phyloP scores from a whole-genome alignment of 2,329 filamentous ascomycete genomes.

The Beauveria australis region DNA sequence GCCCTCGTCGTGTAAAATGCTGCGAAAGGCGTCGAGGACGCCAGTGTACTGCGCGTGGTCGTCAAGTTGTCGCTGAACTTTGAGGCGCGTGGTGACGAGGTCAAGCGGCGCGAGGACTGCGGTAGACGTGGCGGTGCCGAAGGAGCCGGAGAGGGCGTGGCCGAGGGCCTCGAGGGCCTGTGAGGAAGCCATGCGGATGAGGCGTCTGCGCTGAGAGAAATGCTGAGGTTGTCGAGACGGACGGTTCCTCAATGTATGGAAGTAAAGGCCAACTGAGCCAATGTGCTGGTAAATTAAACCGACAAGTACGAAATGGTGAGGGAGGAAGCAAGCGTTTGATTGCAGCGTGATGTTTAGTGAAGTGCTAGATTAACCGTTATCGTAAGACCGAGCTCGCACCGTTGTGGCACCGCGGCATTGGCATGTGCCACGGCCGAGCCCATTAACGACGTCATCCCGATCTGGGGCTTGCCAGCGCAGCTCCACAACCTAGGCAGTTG shows the following conservation, averaged over 20 bases:
- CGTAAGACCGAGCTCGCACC: not conserved
- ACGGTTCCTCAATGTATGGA: too few species aligned
- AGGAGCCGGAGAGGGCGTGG: slow-evolving; percentile 72
- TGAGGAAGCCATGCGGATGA: slow-evolving; percentile 22
- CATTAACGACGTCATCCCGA: slow-evolving; percentile 3
- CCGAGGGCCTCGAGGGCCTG: slow-evolving; percentile 61
- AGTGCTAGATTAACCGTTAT: not conserved
- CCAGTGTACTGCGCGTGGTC: slow-evolving; percentile 48
- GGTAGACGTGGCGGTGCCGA: slow-evolving; percentile 72
- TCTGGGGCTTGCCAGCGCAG: not conserved
- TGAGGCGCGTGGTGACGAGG: slow-evolving; percentile 71
- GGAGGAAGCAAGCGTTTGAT: not conserved
- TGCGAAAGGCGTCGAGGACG: slow-evolving; percentile 59
- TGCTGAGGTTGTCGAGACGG: not conserved
- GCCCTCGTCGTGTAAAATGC: slow-evolving; percentile 66
- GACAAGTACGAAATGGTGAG: too few species aligned
- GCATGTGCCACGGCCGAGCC: not conserved
- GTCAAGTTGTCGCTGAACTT: slow-evolving; percentile 60
- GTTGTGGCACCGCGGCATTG: not conserved
- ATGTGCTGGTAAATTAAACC: not conserved
- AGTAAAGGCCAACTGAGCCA: too few species aligned
- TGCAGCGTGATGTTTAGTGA: not conserved
- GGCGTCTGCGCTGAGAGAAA: not conserved
- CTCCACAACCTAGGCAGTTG: not conserved
- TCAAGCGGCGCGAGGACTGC: slow-evolving; percentile 73